Base-by-base conservation (phyloP, 2,329 filamentous ascomycete genomes). In the Penicillium hordei region DNA sequence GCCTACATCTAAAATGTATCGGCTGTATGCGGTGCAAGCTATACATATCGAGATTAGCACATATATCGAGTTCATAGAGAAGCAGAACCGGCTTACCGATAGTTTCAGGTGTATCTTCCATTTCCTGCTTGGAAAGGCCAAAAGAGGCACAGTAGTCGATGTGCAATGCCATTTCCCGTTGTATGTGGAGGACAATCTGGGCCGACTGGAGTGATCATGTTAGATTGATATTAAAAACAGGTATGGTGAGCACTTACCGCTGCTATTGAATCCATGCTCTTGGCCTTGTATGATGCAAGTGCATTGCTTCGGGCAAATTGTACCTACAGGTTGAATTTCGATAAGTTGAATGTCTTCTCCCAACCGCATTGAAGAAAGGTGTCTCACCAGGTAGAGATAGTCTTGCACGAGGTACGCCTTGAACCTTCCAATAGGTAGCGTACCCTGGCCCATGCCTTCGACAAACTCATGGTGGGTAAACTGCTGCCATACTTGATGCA, bases 361-460 rank as follows among this genome's bases (percentile, higher is more conserved):
- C 9, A 21, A 46, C 33, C 17, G 40, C 15, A n/a, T 40, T 25
- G 10, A 27, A 42, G 17, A 29, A 6, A 3, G 36, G 39, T 27
- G 19, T 70, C 81, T 42, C 67, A 94, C 89, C 43, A 97, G 78
- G 69, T 94, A 97, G 5, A 96, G 81, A 68, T 97, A 97, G 69
- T 97, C 93, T 68, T 97, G 93, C 10, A 94, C 83, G 55, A 97
- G 85, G 71, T 97, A 97, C 39, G 89, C 83, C 73, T 92, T 94
- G 80, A 96, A 97, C 0, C 86, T 88, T 43, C 89, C 84, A 1
- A 89, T 66, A 0, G 90, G 88, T 21, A 97, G 78, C 8, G 84
- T 88, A 0, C 91, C 92, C 58, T 88, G 81, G 0, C 89, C 92
- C 69, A 97, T 80, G 15, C 83, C 84, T 68, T 87, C 80, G 42